phyloP scores from a whole-genome alignment of 2,329 filamentous ascomycete genomes.

The Sarocladium strictum region DNA sequence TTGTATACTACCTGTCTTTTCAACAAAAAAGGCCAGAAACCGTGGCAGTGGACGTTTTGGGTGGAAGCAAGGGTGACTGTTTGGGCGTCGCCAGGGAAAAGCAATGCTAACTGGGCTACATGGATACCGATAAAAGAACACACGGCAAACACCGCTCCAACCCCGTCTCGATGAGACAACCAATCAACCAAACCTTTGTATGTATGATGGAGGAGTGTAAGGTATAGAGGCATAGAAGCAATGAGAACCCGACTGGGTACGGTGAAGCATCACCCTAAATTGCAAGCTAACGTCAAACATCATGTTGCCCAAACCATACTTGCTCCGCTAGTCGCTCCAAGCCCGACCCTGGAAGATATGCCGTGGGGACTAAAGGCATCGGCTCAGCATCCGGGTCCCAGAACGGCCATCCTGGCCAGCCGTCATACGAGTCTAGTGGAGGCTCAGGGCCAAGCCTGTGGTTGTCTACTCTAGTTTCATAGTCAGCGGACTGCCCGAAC shows the following conservation, averaged over 20 bases:
- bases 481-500: no score
- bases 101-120: constrained; percentile 4
- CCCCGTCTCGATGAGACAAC: background rate
- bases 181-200: background rate
- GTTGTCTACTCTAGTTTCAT: background rate
- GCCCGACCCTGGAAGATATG: no score
- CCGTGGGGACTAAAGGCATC: background rate
- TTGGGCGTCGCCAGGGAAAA: background rate
- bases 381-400: background rate
- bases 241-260: background rate
- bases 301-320: background rate
- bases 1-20: constrained; percentile 8
- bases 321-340: no score
- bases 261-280: no score
- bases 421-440: background rate
- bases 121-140: background rate
- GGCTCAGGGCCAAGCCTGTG: background rate
- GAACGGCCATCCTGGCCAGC: background rate
- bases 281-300: no score
- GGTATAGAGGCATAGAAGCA: constrained; percentile 9
- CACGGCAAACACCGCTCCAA: constrained; percentile 7
- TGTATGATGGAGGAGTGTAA: background rate
- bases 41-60: background rate
- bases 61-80: background rate
- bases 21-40: constrained; percentile 7